Conservation (phyloP, 345 rosid genomes). For the Brassica juncea region DNA sequence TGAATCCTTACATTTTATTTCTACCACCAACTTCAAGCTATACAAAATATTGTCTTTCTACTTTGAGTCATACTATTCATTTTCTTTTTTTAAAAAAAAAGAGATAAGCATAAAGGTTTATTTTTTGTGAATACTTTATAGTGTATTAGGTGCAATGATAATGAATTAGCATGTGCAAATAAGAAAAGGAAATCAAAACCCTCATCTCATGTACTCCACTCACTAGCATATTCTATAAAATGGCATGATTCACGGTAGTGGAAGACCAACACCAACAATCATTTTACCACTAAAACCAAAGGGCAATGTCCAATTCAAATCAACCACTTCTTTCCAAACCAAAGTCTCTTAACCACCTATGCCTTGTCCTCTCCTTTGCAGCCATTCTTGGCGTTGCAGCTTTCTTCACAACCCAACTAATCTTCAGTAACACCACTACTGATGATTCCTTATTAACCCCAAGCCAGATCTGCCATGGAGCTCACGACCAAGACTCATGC, state of each 20-base stretch:
- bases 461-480: conserved; percentile 42
- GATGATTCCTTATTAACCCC: conserved; percentile 15
- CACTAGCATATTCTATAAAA: conserved; percentile 29
- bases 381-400: conserved; percentile 45
- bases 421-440: conserved; percentile 12
- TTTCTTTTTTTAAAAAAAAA: neutral
- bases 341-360: conserved; percentile 37
- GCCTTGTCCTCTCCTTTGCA: conserved; percentile 44
- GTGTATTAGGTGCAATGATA: conserved; percentile 18
- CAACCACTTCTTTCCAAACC: conserved; percentile 55
- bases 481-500: conserved; percentile 50
- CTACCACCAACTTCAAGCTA: neutral
- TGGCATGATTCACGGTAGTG: conserved; percentile 24
- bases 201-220: conserved; percentile 20
- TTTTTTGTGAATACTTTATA: neutral
- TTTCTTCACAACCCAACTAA: conserved; percentile 30
- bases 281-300: conserved; percentile 21
- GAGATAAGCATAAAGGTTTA: neutral
- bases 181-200: conserved; percentile 1
- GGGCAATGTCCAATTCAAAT: conserved; percentile 29
- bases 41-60: neutral
- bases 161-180: neutral
- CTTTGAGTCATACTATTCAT: conserved; percentile 3
- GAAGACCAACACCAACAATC: conserved; percentile 25
- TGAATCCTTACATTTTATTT: neutral